phyloP scores from a whole-genome alignment of 768 basidiomycete species.

The Termitomyces sp. region DNA sequence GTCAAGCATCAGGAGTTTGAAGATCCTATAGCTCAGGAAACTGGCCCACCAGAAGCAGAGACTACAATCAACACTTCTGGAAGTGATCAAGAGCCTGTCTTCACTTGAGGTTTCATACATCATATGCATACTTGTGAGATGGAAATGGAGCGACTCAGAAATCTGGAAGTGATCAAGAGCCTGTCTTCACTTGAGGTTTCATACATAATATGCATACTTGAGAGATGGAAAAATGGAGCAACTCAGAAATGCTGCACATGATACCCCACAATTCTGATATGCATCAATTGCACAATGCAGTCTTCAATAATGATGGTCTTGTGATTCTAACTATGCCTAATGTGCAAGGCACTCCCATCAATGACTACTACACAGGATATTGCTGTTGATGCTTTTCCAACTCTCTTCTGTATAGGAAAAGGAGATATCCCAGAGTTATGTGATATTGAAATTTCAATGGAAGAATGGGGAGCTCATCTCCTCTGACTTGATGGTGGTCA shows the following conservation, averaged over 20 bases:
- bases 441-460: constrained; percentile 3
- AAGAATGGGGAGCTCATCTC: constrained; percentile 9
- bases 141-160: too few relatives aligned
- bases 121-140: neutral
- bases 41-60: constrained; percentile 9
- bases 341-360: constrained; percentile 9
- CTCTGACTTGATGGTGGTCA: constrained; percentile 12
- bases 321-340: constrained; percentile 5
- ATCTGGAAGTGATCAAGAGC: neutral
- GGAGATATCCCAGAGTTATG: neutral
- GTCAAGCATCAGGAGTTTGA: constrained; percentile 2
- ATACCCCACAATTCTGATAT: constrained; percentile 2
- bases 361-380: constrained; percentile 8
- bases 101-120: neutral
- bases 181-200: neutral
- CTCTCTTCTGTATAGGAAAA: constrained; percentile 15
- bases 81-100: neutral
- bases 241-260: neutral
- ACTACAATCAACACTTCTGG: neutral
- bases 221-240: neutral
- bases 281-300: constrained; percentile 12
- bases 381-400: constrained; percentile 20
- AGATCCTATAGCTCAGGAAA: neutral
- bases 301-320: constrained; percentile 1
- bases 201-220: neutral